Evolutionary conservation across 1,139 yeast genomes (phyloP).

Genomic region (Pichia sp.): DNA sequence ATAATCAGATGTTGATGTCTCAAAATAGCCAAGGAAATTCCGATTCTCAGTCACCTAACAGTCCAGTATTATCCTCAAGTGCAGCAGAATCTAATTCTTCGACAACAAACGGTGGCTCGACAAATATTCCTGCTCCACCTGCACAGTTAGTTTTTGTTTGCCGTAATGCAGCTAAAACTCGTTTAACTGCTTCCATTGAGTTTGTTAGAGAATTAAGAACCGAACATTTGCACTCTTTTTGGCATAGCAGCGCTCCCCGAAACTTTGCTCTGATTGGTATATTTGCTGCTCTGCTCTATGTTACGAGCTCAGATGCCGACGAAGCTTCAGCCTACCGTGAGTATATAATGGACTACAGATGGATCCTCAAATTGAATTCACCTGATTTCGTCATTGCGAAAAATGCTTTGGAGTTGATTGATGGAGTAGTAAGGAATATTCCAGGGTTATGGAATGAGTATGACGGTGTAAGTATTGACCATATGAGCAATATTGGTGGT

Average conservation of each 20-base stretch:
- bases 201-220: conserved; percentile 71
- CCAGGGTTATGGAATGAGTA: conserved; percentile 51
- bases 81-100: not conserved
- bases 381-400: conserved; percentile 73
- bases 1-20: conserved; percentile 8
- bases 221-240: conserved; percentile 80
- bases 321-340: conserved; percentile 63
- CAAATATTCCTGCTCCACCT: conserved; percentile 47
- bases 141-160: conserved; percentile 66
- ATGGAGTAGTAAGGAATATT: conserved; percentile 57
- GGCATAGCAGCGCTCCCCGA: conserved; percentile 79
- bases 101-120: not conserved
- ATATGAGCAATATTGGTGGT: not conserved
- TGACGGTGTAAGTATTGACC: conserved; percentile 10
- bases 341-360: conserved; percentile 67
- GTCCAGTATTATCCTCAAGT: conserved; percentile 1
- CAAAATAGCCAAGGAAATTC: not conserved
- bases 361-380: conserved; percentile 68
- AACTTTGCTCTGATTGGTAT: conserved; percentile 80
- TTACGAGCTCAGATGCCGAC: conserved; percentile 54
- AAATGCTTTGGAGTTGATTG: conserved; percentile 63
- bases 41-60: not conserved
- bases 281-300: conserved; percentile 73
- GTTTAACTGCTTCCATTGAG: conserved; percentile 76
- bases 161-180: conserved; percentile 76